Evolutionary conservation across 768 basidiomycete genomes (phyloP), one percentile per base, ranked within the genome.

Genomic region (Candolleomyces aberdarensis): DNA sequence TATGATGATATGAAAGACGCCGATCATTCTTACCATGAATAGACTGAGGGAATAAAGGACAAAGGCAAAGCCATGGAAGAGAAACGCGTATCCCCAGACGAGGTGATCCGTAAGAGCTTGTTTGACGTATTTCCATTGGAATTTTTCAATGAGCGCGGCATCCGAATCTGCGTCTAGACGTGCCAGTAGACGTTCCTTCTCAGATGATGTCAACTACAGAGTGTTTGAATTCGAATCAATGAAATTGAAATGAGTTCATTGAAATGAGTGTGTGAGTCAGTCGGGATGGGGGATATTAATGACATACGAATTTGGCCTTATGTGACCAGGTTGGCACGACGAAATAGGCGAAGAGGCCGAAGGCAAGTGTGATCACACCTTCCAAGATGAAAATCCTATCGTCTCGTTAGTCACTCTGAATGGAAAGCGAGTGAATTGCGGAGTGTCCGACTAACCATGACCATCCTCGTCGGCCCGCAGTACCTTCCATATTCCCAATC

Each of bases 51-150:
- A 83, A 66, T 85, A 86, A 20, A 83, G 65, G 10, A 80, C 83
- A 63, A 85, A 85, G 2, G 86, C 80, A 64, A 82, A 85, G 0
- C 83, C 85, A 61, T 87, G 85, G 70, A 86, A 86, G 1, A 86
- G 72, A 19, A 85, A 65, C 0, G 83, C 83, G 67, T 87, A 87
- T 4, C 74, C 80, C 83, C 84, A 85, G 14, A 84, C 81, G 15
- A 86, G 72, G 60, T 81, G 85, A 63, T 88, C 84, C 50, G 72
- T 77, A 62, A 85, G 74, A 7, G 85, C 84, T 62, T 85, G 83
- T 14, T 74, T 72, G 44, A 86, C 85, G 50, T 80, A 84, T 46
- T 69, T 64, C 85, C 86, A 87, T 41, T 80, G 75, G 60, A 88
- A 87, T 26, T 73, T 73, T 63, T 87, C 86, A 19, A 78, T 65